Percentiles rank a stretch among this genome's conserved stretches.
Evolutionary conservation across 2,329 filamentous ascomycete species (phyloP).

Genomic region (Botrytis fabae): DNA sequence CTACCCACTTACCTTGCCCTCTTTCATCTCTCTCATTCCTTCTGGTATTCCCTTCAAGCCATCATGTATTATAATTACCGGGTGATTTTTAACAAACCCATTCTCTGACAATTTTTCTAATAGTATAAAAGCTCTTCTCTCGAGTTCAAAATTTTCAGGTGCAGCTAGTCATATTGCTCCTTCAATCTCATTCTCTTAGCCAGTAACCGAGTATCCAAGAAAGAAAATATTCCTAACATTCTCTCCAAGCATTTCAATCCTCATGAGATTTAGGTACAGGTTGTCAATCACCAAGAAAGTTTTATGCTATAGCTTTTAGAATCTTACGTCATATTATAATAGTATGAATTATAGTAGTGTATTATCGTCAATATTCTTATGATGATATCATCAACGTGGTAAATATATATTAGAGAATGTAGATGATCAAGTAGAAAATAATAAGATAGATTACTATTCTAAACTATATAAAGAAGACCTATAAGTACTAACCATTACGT

Average conservation of each 20-base stretch:
- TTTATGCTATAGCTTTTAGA: no score
- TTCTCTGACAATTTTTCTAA: not conserved
- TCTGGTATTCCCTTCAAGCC: not conserved
- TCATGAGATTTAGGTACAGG: not conserved
- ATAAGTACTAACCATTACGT: no score
- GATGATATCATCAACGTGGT: no score
- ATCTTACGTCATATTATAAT: no score
- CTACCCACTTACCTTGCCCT: slow-evolving; percentile 1
- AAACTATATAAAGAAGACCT: no score
- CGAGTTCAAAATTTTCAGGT: not conserved
- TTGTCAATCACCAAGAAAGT: no score
- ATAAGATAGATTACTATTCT: no score
- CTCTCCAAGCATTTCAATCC: not conserved
- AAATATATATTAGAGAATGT: no score
- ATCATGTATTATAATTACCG: not conserved
- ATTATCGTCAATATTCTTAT: no score
- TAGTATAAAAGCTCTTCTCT: not conserved
- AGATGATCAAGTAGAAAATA: no score
- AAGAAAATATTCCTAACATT: not conserved
- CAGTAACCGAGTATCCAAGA: not conserved
- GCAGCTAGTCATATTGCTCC: not conserved
- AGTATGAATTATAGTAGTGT: no score
- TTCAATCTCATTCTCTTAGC: not conserved
- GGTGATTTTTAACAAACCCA: not conserved
- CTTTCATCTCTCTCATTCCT: not conserved